phyloP scores from a whole-genome alignment of 306 rosid genomes.

The Fragaria vesca region DNA sequence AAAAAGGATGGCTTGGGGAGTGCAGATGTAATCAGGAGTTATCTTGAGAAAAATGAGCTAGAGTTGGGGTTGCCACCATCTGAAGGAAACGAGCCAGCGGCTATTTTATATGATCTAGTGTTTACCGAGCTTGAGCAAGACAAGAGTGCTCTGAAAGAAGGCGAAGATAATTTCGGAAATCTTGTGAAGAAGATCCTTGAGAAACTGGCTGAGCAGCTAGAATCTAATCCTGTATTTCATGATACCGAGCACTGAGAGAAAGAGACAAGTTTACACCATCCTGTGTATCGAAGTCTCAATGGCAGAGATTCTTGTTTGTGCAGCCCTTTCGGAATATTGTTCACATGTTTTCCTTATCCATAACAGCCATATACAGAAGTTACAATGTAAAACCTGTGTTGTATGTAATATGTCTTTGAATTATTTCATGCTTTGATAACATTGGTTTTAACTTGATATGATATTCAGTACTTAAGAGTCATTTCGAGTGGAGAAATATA shows the following conservation, averaged over 20 bases:
- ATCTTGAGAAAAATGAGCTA: conserved; percentile 53
- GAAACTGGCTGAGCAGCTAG: conserved; percentile 75
- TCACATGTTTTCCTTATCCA: conserved; percentile 10
- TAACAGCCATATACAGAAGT: neutral
- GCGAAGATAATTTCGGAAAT: conserved; percentile 39
- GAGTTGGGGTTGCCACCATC: conserved; percentile 63
- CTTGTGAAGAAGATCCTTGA: conserved; percentile 55
- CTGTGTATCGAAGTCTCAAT: conserved; percentile 17
- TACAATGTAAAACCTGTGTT: conserved; percentile 5
- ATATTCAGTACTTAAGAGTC: neutral
- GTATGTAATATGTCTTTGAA: neutral
- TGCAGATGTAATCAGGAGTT: conserved; percentile 47
- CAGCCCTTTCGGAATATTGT: conserved; percentile 2
- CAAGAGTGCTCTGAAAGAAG: conserved; percentile 32
- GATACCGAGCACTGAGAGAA: conserved; percentile 38
- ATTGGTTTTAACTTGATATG: conserved; percentile 1
- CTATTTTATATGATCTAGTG: conserved; percentile 61
- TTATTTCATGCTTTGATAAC: conserved; percentile 1
- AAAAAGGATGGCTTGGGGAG: conserved; percentile 39
- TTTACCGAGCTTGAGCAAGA: conserved; percentile 52
- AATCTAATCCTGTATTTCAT: conserved; percentile 67
- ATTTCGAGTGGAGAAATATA: neutral
- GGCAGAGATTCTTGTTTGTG: conserved; percentile 19
- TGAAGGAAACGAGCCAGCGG: conserved; percentile 58
- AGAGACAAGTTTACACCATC: conserved; percentile 7